Evolutionary conservation across 257 asterid species (phyloP), one percentile per base, ranked within the genome.

Genomic region (Solanum peruvianum): DNA sequence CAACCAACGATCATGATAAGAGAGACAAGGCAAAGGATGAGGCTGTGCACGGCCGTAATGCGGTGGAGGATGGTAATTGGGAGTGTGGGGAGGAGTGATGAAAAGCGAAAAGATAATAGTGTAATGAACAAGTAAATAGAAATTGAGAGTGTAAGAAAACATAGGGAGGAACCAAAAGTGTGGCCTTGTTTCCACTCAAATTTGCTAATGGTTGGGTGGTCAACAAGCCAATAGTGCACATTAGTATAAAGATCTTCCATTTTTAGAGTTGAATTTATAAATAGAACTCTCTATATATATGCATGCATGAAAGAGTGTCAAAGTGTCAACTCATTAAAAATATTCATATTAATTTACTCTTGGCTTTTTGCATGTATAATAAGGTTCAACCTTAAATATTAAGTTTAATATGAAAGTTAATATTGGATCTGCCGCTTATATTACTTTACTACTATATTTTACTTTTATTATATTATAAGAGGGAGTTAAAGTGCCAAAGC

Each of bases 21-120:
- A 88, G 98, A 96, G 91, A 95, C 94, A 90, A 94, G 88, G 91
- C 94, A 91, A 86, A 96, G 98, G 86, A 86, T 70, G 83, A 94
- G 94, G 92, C 84, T 96, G 94, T 96, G 98, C 86, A 67, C 86
- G 92, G 94, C 93, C 89, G 96, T 90, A 86, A 93, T 77, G 89
- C 85, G 91, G 93, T 96, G 98, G 92, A 96, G 94, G 72, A 85
- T 67, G 91, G 94, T 52, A 76, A 93, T 2, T 91, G 90, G 87
- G 66, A 91, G 83, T 80, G 89, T 58, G 44, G 91, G 92, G 18
- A 31, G 66, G 64, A 86, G 90, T 90, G 75, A 41, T 45, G 87
- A 89, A 64, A 86, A 85, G 78, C 35, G 89, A 92, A 47, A 90
- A 93, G 93, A 90, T 82, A 88, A 10, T 87, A 93, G 81, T 1